Conservation (phyloP, 2,329 filamentous ascomycete species). For the Mariannaea elegans region DNA sequence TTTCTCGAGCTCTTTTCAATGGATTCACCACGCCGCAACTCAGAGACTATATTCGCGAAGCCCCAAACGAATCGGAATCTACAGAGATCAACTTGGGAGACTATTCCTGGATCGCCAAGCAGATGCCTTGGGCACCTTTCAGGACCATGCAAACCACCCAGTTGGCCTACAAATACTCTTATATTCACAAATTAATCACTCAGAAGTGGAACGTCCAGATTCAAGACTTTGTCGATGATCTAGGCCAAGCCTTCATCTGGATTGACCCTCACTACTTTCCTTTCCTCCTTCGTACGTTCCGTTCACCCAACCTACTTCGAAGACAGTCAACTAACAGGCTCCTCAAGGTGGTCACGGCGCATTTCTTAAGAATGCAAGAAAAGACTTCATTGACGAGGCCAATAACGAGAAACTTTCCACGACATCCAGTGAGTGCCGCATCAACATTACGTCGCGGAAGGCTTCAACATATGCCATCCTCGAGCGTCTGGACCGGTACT, state of each 20-base stretch:
- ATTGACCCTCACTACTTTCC: conserved; percentile 52
- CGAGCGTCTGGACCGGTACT: conserved; percentile 46
- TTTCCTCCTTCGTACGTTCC: conserved; percentile 55
- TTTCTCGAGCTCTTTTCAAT: conserved; percentile 49
- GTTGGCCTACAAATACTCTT: conserved; percentile 49
- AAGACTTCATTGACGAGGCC: conserved; percentile 44
- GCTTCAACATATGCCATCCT: conserved; percentile 44
- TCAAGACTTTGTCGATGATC: conserved; percentile 53
- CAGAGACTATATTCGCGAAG: conserved; percentile 48
- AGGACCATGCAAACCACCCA: conserved; percentile 23
- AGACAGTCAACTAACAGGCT: conserved; percentile 11
- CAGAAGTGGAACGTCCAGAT: conserved; percentile 61
- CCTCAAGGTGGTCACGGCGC: conserved; percentile 23
- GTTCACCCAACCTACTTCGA: not conserved
- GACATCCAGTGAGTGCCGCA: conserved; percentile 26
- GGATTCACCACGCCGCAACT: conserved; percentile 61
- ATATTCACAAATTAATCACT: conserved; percentile 55
- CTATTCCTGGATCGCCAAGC: conserved; percentile 54
- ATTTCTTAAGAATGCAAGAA: conserved; percentile 40
- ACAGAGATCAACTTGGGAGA: conserved; percentile 11
- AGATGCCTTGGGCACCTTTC: conserved; percentile 54
- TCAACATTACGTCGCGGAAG: conserved; percentile 45
- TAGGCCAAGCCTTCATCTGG: conserved; percentile 52
- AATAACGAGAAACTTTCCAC: conserved; percentile 44
- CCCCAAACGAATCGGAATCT: conserved; percentile 1